phyloP scores from a whole-genome alignment of 208 protist species.

The Trypanosoma platydactyli region DNA sequence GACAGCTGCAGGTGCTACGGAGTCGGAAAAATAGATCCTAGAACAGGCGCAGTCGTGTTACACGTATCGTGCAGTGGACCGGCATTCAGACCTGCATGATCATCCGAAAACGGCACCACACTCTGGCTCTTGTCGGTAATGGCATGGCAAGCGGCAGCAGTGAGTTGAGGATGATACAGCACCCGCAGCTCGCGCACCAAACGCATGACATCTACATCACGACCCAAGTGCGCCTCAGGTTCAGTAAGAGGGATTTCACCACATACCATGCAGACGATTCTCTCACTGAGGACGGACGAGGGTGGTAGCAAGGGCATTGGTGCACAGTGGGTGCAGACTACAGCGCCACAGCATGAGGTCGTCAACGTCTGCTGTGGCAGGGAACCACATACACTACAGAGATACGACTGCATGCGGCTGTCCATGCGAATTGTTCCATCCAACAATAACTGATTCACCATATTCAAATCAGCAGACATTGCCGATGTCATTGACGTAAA shows the following conservation, averaged over 20 bases:
- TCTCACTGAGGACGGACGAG: constrained; percentile 32
- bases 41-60: constrained; percentile 1
- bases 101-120: constrained; percentile 12
- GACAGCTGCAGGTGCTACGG: neutral
- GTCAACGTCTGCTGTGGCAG: constrained; percentile 65
- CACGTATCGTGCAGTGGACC: neutral
- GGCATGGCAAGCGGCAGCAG: constrained; percentile 8
- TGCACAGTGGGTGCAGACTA: constrained; percentile 62
- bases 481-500: constrained; percentile 47
- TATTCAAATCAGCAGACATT: constrained; percentile 46
- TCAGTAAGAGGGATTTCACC: constrained; percentile 61
- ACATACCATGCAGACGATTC: constrained; percentile 57
- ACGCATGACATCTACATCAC: constrained; percentile 49
- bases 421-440: constrained; percentile 44
- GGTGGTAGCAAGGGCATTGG: constrained; percentile 52
- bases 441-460: constrained; percentile 67
- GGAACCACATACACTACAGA: constrained; percentile 55
- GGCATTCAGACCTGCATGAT: neutral
- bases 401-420: constrained; percentile 25
- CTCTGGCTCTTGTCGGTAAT: constrained; percentile 20
- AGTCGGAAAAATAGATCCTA: constrained; percentile 21
- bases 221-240: constrained; percentile 45
- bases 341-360: constrained; percentile 77
- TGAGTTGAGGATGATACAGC: constrained; percentile 63
- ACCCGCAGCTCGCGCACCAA: constrained; percentile 80